Evolutionary conservation across 352 stramenopile genomes (phyloP), one percentile per base, ranked within the genome.

Genomic region (Pythium phragmitis): DNA sequence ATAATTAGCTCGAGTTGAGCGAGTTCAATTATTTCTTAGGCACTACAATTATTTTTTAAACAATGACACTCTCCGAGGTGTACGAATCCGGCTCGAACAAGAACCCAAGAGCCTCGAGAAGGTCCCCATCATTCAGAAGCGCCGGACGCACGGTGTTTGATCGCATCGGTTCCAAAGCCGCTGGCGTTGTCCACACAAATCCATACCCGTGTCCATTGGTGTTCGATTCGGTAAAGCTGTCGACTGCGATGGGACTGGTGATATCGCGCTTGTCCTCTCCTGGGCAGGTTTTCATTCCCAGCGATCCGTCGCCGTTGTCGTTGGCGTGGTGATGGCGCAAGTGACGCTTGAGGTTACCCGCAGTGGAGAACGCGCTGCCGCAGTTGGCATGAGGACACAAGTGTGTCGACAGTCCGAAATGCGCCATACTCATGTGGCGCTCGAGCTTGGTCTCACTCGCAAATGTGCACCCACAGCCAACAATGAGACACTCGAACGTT

Each of bases 361-460:
- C 67, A 1, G 80, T 87, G 57, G 73, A 87, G 50, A 87, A 89
- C 8, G 76, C 80, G 63, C 85, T 84, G 61, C 67, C 68, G 57
- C 80, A 89, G 19, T 74, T 67, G 1, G 34, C 37, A 17, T 49
- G 21, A 7, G 59, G 68, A 58, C 81, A 88, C 11, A 63, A 49
- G 30, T 68, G 61, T 4, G 36, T 53, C 53, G 43, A 50, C 2
- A 46, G 39, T 19, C 39, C 39, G 16, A 46, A 46, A 46, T 46
- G 39, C 0, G 39, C 39, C 39, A 46, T 46, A 12, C 56, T 61
- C 4, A 58, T 36, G 54, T 69, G 64, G 5, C 34, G 58, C 34
- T 63, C 37, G 11, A 72, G 53, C 54, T 67, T 65, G 16, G 36
- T 9, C 23, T 72, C 65, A 45, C 33, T 73, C 16, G 43, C 34